A percentile compares a stretch with the other conserved stretches of the same genome.
phyloP scores from a whole-genome alignment of 192 early-diverging fungal species.

The Coemansia sp. region DNA sequence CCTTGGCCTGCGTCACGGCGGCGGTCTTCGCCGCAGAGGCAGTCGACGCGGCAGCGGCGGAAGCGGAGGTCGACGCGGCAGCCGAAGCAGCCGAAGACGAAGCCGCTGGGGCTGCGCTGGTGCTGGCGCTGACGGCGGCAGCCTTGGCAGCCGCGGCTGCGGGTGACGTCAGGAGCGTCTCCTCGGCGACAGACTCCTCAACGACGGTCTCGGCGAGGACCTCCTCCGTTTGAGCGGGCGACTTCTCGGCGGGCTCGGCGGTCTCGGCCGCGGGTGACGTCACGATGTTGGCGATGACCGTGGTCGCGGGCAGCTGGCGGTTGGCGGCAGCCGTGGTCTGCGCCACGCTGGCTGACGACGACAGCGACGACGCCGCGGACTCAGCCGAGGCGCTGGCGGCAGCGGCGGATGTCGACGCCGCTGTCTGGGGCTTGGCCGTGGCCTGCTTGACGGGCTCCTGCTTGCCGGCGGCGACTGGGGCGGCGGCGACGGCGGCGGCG shows the following conservation, averaged over 20 bases:
- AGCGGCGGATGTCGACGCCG: conserved; percentile 5
- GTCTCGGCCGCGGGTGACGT: background rate
- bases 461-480: conserved; percentile 11
- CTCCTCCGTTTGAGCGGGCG: background rate
- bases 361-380: background rate
- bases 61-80: background rate
- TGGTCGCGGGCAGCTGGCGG: background rate
- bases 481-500: background rate
- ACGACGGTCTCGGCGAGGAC: background rate
- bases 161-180: too few species aligned
- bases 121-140: background rate
- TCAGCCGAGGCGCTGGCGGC: background rate
- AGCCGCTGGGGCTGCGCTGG: background rate
- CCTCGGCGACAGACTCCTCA: background rate
- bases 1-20: background rate
- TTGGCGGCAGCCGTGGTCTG: background rate
- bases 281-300: background rate
- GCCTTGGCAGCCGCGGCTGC: conserved; percentile 1
- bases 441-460: conserved; percentile 25
- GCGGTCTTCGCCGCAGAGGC: background rate
- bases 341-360: background rate
- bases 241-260: background rate
- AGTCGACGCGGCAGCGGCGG: too few species aligned
- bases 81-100: background rate
- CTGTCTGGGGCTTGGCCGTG: background rate